These are phyloP conservation scores for Geosmithia morbida DNA, from an alignment of 2,329 filamentous ascomycete species.

Conservation along the genomic window DNA sequence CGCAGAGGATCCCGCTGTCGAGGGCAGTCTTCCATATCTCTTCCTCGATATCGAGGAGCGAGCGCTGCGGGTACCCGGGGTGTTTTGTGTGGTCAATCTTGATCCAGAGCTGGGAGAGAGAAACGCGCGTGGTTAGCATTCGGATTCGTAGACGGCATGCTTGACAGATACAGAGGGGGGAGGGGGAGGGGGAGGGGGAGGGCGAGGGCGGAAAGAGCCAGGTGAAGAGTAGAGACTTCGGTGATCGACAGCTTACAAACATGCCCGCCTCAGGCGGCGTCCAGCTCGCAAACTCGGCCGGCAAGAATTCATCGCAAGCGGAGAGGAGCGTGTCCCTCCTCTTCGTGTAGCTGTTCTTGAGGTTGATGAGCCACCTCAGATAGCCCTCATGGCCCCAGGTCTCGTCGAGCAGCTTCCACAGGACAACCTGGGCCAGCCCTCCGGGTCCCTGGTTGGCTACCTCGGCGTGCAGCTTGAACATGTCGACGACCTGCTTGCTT, in stretches of 20 bases:
- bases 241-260: conserved; percentile 91
- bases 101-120: conserved; percentile 50
- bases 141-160: too few relatives aligned
- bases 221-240: too few relatives aligned
- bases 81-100: conserved; percentile 52
- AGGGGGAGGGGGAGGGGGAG: not conserved
- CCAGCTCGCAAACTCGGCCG: conserved; percentile 64
- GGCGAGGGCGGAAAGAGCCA: not conserved
- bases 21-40: conserved; percentile 71
- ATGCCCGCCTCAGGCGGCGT: conserved; percentile 72
- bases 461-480: conserved; percentile 72
- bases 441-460: conserved; percentile 72
- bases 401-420: conserved; percentile 86
- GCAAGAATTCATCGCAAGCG: conserved; percentile 68
- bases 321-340: conserved; percentile 63
- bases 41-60: conserved; percentile 60
- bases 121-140: conserved; percentile 1
- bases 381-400: conserved; percentile 90
- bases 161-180: too few relatives aligned
- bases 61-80: conserved; percentile 37
- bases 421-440: conserved; percentile 68
- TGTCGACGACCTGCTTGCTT: conserved; percentile 69
- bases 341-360: conserved; percentile 68
- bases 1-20: conserved; percentile 63
- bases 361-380: conserved; percentile 72